Percentiles rank a stretch among this genome's conserved stretches.
These are phyloP conservation scores for Sugiyamaella castrensis DNA, from an alignment of 1,139 yeast genomes.

Conservation along the genomic window DNA sequence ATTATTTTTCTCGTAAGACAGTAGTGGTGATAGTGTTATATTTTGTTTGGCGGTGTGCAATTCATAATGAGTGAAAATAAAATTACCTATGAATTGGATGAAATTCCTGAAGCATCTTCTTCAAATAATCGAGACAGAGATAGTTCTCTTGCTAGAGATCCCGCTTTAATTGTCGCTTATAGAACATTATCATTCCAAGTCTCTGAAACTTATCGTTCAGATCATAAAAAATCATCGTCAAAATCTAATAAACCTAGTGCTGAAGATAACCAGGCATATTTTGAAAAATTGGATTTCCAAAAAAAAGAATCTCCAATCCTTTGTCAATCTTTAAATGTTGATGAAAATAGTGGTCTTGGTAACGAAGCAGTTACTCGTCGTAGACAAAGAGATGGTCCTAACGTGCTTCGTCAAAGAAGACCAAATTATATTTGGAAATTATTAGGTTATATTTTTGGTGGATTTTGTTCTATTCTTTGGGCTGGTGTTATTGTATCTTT, in stretches of 20 bases:
- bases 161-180: conserved; percentile 17
- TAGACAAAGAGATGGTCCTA: conserved; percentile 38
- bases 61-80: too few species aligned
- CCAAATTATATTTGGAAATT: conserved; percentile 37
- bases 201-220: conserved; percentile 16
- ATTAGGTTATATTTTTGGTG: conserved; percentile 48
- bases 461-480: conserved; percentile 47
- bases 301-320: conserved; percentile 8
- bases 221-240: neutral
- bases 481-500: conserved; percentile 47
- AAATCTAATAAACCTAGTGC: conserved; percentile 1
- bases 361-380: conserved; percentile 33
- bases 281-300: conserved; percentile 21
- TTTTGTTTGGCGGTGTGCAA: too few species aligned
- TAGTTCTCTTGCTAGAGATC: neutral
- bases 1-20: too few species aligned
- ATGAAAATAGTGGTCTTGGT: conserved; percentile 32
- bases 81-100: too few species aligned
- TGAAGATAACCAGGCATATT: conserved; percentile 12
- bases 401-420: conserved; percentile 41
- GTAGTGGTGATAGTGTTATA: too few species aligned
- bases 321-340: conserved; percentile 18
- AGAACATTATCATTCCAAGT: conserved; percentile 27
- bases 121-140: neutral
- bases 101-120: too few species aligned